These are phyloP conservation scores for Didymella lethalis DNA, from an alignment of 2,329 filamentous ascomycete species.

Conservation along the genomic window DNA sequence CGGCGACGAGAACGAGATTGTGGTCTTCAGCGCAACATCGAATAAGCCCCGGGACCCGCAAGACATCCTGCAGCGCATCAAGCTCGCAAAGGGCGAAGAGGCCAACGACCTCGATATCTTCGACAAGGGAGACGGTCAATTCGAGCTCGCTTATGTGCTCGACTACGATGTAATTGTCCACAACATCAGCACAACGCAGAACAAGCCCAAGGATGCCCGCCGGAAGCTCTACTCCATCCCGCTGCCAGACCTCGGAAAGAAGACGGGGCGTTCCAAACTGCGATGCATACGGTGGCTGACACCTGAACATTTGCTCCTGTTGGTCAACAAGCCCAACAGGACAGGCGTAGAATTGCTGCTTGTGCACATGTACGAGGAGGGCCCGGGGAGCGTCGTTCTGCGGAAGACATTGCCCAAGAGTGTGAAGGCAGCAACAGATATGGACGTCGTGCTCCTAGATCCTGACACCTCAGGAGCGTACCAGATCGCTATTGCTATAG, in stretches of 20 bases:
- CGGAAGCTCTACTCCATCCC: slow-evolving; percentile 43
- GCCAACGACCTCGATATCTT: slow-evolving; percentile 75
- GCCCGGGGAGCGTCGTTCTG: slow-evolving; percentile 58
- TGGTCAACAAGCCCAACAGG: slow-evolving; percentile 64
- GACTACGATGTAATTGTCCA: slow-evolving; percentile 76
- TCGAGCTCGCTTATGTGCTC: slow-evolving; percentile 80
- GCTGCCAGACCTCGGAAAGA: slow-evolving; percentile 45
- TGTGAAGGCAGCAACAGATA: slow-evolving; percentile 76
- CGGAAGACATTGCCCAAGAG: slow-evolving; percentile 69
- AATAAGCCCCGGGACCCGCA: slow-evolving; percentile 54
- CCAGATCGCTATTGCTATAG: slow-evolving; percentile 82
- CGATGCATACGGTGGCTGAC: slow-evolving; percentile 65
- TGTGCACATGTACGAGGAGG: slow-evolving; percentile 67
- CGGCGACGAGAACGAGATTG: slow-evolving; percentile 74
- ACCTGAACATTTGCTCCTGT: slow-evolving; percentile 61
- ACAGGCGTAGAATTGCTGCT: slow-evolving; percentile 64
- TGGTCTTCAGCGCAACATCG: slow-evolving; percentile 75
- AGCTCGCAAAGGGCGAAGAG: slow-evolving; percentile 60
- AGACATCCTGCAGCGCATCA: slow-evolving; percentile 64
- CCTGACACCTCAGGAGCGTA: slow-evolving; percentile 67
- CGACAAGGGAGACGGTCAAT: slow-evolving; percentile 68
- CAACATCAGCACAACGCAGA: slow-evolving; percentile 60
- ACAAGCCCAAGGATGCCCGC: slow-evolving; percentile 37
- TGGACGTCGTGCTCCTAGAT: slow-evolving; percentile 77
- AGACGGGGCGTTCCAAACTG: slow-evolving; percentile 59